These are phyloP conservation scores for Vitis rotundifolia DNA, from an alignment of 164 flowering plant species.

Conservation along the genomic window DNA sequence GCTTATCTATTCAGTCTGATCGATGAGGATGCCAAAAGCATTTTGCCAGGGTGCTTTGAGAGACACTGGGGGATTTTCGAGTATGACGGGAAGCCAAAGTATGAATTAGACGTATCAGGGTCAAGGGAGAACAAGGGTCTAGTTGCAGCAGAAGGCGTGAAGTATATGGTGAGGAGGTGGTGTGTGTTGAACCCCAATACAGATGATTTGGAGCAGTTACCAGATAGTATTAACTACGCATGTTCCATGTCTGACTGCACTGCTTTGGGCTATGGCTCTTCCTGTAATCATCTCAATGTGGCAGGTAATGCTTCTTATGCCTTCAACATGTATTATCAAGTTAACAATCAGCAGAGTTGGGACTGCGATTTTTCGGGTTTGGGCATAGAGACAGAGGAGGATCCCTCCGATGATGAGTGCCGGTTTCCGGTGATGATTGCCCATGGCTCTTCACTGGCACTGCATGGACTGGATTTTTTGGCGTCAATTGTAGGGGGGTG, in stretches of 20 bases:
- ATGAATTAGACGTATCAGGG: slow-evolving; percentile 64
- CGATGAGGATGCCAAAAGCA: slow-evolving; percentile 75
- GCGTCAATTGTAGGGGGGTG: slow-evolving; percentile 9
- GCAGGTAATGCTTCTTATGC: slow-evolving; percentile 79
- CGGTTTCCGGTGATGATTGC: slow-evolving; percentile 70
- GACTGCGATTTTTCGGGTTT: slow-evolving; percentile 65
- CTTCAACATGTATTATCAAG: slow-evolving; percentile 81
- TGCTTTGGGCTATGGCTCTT: slow-evolving; percentile 67
- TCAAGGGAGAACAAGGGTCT: slow-evolving; percentile 32
- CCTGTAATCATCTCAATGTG: slow-evolving; percentile 52
- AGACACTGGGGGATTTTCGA: slow-evolving; percentile 96
- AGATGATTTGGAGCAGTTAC: slow-evolving; percentile 29
- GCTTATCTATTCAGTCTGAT: slow-evolving; percentile 79
- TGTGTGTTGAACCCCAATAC: slow-evolving; percentile 50
- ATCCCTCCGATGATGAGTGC: slow-evolving; percentile 56
- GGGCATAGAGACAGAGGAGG: slow-evolving; percentile 47
- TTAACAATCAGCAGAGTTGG: slow-evolving; percentile 42
- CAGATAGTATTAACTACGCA: slow-evolving; percentile 54
- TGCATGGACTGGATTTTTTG: slow-evolving; percentile 12
- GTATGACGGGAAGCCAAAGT: slow-evolving; percentile 87
- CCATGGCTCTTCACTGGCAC: slow-evolving; percentile 22
- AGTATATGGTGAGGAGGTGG: slow-evolving; percentile 60
- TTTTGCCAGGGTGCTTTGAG: slow-evolving; percentile 84
- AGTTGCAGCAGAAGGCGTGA: slow-evolving; percentile 53
- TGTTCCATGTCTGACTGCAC: slow-evolving; percentile 78